Conservation (phyloP, 169 alveolate genomes). For the Plasmodium knowlesi region DNA sequence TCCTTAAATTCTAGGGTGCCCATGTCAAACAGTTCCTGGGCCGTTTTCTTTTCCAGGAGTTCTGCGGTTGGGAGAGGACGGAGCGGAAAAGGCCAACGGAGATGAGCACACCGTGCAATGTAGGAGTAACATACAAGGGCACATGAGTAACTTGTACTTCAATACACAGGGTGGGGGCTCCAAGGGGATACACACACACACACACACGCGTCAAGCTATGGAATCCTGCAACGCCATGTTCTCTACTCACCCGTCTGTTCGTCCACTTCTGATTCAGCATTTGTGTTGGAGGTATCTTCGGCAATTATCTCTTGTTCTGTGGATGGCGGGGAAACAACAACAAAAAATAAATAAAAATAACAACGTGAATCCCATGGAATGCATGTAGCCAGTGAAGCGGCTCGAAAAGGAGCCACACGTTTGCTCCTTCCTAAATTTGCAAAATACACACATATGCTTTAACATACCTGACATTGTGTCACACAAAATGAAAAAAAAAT, state of each 20-base stretch:
- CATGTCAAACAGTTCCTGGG: constrained; percentile 69
- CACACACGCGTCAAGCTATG: not conserved
- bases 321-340: not conserved
- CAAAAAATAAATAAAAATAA: not conserved
- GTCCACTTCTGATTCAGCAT: constrained; percentile 60
- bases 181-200: not conserved
- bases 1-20: constrained; percentile 70
- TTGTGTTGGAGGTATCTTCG: constrained; percentile 38
- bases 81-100: not conserved
- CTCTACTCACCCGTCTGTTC: constrained; percentile 44
- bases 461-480: constrained; percentile 57
- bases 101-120: not conserved
- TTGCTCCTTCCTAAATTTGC: not conserved
- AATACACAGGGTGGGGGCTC: not conserved
- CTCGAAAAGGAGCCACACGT: not conserved
- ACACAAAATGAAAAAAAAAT: not conserved
- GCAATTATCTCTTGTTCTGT: constrained; percentile 52
- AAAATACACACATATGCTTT: not conserved
- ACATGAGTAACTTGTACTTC: not conserved
- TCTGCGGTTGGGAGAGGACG: not conserved
- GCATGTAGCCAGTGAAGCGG: not conserved
- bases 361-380: not conserved
- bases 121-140: not conserved
- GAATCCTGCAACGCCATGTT: not conserved
- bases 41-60: constrained; percentile 54